Conservation (phyloP, 2,329 filamentous ascomycete species). For the Teratosphaeria zuluensis region DNA sequence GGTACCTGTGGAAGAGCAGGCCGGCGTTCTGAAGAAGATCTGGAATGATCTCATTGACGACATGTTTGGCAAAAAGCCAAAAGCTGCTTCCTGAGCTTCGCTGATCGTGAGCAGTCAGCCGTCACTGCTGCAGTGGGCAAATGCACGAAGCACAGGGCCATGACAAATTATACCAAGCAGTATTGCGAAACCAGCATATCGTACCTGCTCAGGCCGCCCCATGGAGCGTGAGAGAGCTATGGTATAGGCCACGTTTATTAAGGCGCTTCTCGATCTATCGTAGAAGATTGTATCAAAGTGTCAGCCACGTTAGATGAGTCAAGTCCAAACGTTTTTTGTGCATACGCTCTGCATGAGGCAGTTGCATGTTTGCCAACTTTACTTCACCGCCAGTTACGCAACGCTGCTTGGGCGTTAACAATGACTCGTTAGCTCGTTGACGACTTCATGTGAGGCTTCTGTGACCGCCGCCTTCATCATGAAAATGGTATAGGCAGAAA, state of each 20-base stretch:
- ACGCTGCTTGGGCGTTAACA: not conserved
- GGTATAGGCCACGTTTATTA: not conserved
- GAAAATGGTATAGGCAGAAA: not conserved
- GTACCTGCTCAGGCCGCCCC: not conserved
- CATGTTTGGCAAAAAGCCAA: conserved; percentile 27
- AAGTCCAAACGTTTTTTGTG: not conserved
- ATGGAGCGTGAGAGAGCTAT: not conserved
- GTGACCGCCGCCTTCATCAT: not conserved
- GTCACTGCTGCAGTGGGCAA: not conserved
- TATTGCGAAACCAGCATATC: not conserved
- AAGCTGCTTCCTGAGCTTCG: not conserved
- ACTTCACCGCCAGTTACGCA: not conserved
- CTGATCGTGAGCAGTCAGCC: not conserved
- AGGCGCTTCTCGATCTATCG: not conserved
- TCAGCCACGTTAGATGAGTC: not conserved
- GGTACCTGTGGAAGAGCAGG: conserved; percentile 33
- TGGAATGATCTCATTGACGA: conserved; percentile 43
- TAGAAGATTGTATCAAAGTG: not conserved
- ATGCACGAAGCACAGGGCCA: not conserved
- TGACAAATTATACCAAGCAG: not conserved
- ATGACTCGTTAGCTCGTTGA: not conserved
- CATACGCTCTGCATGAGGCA: not conserved
- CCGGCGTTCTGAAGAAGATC: conserved; percentile 30
- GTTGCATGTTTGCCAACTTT: not conserved
- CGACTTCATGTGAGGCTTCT: too few species aligned